A percentile compares a stretch with the other conserved stretches of the same genome.
Evolutionary conservation across 371 early-diverging fungal species (phyloP).

Genomic region (Mortierella sp.): DNA sequence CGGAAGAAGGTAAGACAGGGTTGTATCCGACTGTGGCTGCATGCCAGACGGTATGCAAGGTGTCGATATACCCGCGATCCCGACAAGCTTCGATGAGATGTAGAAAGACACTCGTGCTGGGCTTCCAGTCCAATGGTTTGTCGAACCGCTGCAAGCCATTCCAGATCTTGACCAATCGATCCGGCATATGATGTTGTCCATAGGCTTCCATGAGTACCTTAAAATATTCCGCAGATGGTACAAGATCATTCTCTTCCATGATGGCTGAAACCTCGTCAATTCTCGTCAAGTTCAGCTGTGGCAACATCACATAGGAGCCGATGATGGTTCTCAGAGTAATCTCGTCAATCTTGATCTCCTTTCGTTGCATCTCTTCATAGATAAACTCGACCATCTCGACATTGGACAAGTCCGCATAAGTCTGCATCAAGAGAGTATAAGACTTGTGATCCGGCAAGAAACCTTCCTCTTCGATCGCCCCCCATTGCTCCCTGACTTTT

Average conservation of each 20-base stretch:
- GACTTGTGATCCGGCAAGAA: slow-evolving; percentile 32
- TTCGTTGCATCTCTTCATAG: slow-evolving; percentile 27
- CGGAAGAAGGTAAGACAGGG: too few relatives aligned
- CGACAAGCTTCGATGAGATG: slow-evolving; percentile 46
- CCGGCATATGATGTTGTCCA: slow-evolving; percentile 35
- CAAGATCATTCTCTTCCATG: slow-evolving; percentile 25
- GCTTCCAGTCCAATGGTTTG: slow-evolving; percentile 21
- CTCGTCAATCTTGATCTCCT: slow-evolving; percentile 16
- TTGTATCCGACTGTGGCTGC: slow-evolving; percentile 7
- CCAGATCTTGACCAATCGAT: slow-evolving; percentile 43
- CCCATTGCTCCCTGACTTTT: slow-evolving; percentile 51
- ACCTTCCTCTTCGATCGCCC: slow-evolving; percentile 28
- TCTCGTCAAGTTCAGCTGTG: slow-evolving; percentile 19
- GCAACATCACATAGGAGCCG: slow-evolving; percentile 23
- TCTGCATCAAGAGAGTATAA: slow-evolving; percentile 37
- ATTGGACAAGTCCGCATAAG: slow-evolving; percentile 38
- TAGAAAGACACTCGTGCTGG: slow-evolving; percentile 27
- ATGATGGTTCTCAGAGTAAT: slow-evolving; percentile 29
- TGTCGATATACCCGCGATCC: slow-evolving; percentile 46
- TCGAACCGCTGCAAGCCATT: slow-evolving; percentile 12
- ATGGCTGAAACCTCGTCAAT: slow-evolving; percentile 28
- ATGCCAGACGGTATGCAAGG: slow-evolving; percentile 36
- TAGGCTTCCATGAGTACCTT: slow-evolving; percentile 24
- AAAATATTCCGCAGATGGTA: slow-evolving; percentile 30
- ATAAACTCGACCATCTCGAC: slow-evolving; percentile 50